Evolutionary conservation across 2,329 filamentous ascomycete species (phyloP), one percentile per base, ranked within the genome.

Genomic region (Rosellinia necatrix): DNA sequence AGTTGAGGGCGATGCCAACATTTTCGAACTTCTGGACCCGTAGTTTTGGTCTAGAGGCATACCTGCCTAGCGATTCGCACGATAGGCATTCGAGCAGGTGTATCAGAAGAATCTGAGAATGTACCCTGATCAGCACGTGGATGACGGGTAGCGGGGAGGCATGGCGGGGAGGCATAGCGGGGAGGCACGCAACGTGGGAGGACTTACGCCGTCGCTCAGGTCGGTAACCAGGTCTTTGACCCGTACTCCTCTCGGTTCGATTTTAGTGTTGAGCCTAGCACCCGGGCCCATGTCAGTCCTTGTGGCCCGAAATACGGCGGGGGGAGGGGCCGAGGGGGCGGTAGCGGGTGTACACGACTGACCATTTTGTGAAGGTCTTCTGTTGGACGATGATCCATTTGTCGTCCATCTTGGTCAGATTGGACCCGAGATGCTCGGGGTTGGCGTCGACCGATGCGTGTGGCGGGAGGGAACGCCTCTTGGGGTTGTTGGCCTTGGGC

Each of bases 361-460:
- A 90, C 89, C 94, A 99, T 90, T 97, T 99, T 57, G 92, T 96
- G 76, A 99, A 99, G 24, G 94, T 99, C 83, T 97, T 99, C 75
- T 97, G 89, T 80, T 97, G 93, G 76, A 96, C 92, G 71, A 81
- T 86, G 67, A 88, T 82, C 85, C 85, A 88, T 72, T 81, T 79
- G 73, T 87, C 82, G 75, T 87, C 84, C 85, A 87, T 88, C 73
- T 78, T 86, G 68, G 75, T 75, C 61, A 80, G 72, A 61, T 73
- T 76, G 51, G 60, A 62, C 63, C 62, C 61, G 42, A 62, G 64
- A 65, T 76, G 76, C 63, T 82, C 79, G 73, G 78, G 77, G 68
- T 75, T 72, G 64, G 77, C 75, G 68, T 79, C 76, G 64, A 74
- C 71, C 64, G 79, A 74, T 61, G 75, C 73, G 71, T 76, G 74